phyloP scores from a whole-genome alignment of 2,329 filamentous ascomycete genomes.

The Cercospora citrullina region DNA sequence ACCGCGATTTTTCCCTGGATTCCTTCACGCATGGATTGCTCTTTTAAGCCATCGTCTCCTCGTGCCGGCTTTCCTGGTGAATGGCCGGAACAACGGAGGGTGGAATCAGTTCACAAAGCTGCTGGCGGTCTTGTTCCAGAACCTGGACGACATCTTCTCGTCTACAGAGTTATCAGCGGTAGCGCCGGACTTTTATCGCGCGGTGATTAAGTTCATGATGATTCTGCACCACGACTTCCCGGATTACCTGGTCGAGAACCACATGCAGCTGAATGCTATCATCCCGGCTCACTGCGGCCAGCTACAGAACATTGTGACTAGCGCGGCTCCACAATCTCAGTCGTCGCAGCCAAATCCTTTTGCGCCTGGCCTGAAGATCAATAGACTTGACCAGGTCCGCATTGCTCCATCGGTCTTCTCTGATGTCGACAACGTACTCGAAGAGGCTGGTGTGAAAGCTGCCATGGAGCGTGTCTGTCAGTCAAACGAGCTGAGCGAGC shows the following conservation, averaged over 20 bases:
- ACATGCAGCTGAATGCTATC: slow-evolving; percentile 75
- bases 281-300: slow-evolving; percentile 84
- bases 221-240: slow-evolving; percentile 92
- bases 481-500: slow-evolving; percentile 59
- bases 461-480: slow-evolving; percentile 52
- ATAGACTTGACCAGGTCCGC: slow-evolving; percentile 72
- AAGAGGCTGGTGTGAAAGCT: slow-evolving; percentile 55
- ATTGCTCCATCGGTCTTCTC: slow-evolving; percentile 65
- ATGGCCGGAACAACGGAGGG: slow-evolving; percentile 49
- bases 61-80: slow-evolving; percentile 71
- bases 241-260: slow-evolving; percentile 86
- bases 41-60: slow-evolving; percentile 84
- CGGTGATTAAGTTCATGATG: slow-evolving; percentile 76
- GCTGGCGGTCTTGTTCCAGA: slow-evolving; percentile 47
- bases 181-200: slow-evolving; percentile 81
- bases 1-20: slow-evolving; percentile 75
- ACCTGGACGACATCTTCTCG: slow-evolving; percentile 78
- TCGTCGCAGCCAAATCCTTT: slow-evolving; percentile 71
- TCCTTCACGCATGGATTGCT: slow-evolving; percentile 80
- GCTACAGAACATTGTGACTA: slow-evolving; percentile 82
- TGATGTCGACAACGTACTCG: slow-evolving; percentile 57
- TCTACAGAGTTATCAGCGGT: slow-evolving; percentile 66
- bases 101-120: slow-evolving; percentile 76
- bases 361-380: slow-evolving; percentile 71
- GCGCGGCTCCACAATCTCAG: slow-evolving; percentile 70